These are phyloP conservation scores for Chlorella sp. DNA, from an alignment of 139 green algal genomes.

Conservation along the genomic window DNA sequence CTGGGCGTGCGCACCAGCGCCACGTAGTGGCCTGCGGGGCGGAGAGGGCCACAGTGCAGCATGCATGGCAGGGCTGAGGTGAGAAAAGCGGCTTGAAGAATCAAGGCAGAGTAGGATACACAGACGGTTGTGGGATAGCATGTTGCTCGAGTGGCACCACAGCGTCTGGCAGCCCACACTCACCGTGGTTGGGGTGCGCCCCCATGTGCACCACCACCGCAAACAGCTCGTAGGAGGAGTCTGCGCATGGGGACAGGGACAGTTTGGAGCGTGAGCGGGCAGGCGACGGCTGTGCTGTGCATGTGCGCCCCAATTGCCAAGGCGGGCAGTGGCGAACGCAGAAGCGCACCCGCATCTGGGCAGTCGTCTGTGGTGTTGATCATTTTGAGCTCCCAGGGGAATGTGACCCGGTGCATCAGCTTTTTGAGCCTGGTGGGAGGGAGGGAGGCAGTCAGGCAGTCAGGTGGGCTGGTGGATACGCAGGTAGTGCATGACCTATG, in stretches of 20 bases:
- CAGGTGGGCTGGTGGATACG: no score
- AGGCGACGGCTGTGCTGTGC: not conserved
- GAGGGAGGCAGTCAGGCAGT: no score
- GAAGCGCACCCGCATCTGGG: slow-evolving; percentile 26
- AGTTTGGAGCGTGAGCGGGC: not conserved
- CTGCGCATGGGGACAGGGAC: not conserved
- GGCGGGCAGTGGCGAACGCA: no score
- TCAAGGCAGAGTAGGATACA: no score
- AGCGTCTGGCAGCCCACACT: no score
- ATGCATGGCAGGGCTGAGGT: no score
- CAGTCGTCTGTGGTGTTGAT: slow-evolving; percentile 83
- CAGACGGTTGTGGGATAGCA: no score
- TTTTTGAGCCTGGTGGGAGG: slow-evolving; percentile 88
- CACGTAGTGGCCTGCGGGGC: slow-evolving; percentile 92
- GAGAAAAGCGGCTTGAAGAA: no score
- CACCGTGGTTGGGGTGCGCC: slow-evolving; percentile 91
- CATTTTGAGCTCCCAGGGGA: slow-evolving; percentile 97
- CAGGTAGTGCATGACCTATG: no score
- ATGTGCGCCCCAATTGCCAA: no score
- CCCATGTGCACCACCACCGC: slow-evolving; percentile 98
- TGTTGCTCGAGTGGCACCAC: no score
- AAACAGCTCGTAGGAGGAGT: slow-evolving; percentile 87
- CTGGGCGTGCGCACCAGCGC: slow-evolving; percentile 86
- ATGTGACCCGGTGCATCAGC: slow-evolving; percentile 97
- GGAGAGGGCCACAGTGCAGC: not conserved